Evolutionary conservation across 1,284 basidiomycete species (phyloP), one percentile per base, ranked within the genome.

Genomic region (Apiotrichum mycotoxinovorans): DNA sequence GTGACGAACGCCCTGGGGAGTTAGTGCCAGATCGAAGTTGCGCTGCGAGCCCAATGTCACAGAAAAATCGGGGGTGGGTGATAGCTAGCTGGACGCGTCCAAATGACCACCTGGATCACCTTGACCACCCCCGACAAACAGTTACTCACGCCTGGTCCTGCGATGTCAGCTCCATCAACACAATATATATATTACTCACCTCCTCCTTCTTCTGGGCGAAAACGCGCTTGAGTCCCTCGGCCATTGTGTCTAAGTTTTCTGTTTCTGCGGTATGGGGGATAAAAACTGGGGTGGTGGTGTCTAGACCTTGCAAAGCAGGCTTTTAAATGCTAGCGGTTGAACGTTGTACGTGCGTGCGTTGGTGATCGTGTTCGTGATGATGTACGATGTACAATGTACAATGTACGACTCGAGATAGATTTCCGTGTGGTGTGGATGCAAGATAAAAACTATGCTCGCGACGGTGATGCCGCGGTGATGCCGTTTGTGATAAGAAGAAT

Each of bases 1-100:
- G 91, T 89, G 59, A 93, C 84, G 60, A 93, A 81, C 22, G 87
- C 90, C 44, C 89, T 86, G 50, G 71, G 75, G 46, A 30, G 58
- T 30, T 30, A 30, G 30, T 30, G 7, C 30, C 5, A 30, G 30
- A 30, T 30, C 30, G 30, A 30, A 30, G 30, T 30, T 30, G 30
- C 30, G 7, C 5, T 30, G n/a, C n/a, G n/a, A n/a, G n/a, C n/a
- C 12, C 30, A 30, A 30, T 30, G 30, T 30, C 34, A 35, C 33
- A n/a, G n/a, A n/a, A n/a, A n/a, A n/a, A 34, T 33, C 27, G 22
- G 37, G n/a, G 27, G 34, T 11, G 33, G 34, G 20, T n/a, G 20
- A 38, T 38, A n/a, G 37, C 15, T 17, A 20, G 22, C 20, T 18
- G 7, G n/a, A 42, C 22, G 20, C 26, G 25, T 25, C 20, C 22